Percentiles rank a stretch among this genome's conserved stretches.
Conservation (phyloP, 768 basidiomycete species). For the Coprinopsis marcescibilis region DNA sequence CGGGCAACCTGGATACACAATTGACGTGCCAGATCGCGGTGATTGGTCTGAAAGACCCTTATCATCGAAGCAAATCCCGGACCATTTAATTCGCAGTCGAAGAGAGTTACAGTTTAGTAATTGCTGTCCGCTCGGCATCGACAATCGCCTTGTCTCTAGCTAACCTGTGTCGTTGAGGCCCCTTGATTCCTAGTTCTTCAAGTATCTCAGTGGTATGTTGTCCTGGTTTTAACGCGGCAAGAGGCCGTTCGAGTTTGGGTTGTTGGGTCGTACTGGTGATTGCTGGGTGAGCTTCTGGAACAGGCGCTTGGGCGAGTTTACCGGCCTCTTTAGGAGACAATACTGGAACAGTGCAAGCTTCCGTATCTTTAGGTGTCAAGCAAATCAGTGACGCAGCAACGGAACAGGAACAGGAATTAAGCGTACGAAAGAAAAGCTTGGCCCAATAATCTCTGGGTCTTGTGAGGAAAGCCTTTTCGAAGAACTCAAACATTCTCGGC, state of each 20-base stretch:
- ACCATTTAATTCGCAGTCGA: background rate
- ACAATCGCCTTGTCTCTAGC: slow-evolving; percentile 42
- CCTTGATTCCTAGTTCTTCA: slow-evolving; percentile 42
- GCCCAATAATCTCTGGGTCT: slow-evolving; percentile 67
- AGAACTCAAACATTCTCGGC: slow-evolving; percentile 49
- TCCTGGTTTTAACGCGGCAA: slow-evolving; percentile 37
- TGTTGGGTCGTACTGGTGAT: slow-evolving; percentile 17
- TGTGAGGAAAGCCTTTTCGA: slow-evolving; percentile 58
- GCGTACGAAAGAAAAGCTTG: slow-evolving; percentile 55
- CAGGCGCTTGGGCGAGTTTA: slow-evolving; percentile 28
- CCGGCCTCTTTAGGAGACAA: slow-evolving; percentile 59
- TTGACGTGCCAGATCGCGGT: no score
- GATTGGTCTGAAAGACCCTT: no score
- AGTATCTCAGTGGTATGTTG: slow-evolving; percentile 50
- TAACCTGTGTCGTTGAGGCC: slow-evolving; percentile 34
- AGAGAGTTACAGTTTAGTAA: background rate
- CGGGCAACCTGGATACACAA: no score
- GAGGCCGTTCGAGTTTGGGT: slow-evolving; percentile 9
- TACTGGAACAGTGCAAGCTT: slow-evolving; percentile 69
- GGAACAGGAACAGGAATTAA: background rate
- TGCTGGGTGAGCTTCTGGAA: slow-evolving; percentile 51
- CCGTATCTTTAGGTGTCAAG: slow-evolving; percentile 46
- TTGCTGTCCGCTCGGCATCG: slow-evolving; percentile 14
- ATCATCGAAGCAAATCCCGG: no score
- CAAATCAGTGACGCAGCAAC: slow-evolving; percentile 1